A percentile compares a stretch with the other conserved stretches of the same genome.
These are phyloP conservation scores for Ganoderma leucocontextum DNA, from an alignment of 1,284 basidiomycete species.

Conservation along the genomic window DNA sequence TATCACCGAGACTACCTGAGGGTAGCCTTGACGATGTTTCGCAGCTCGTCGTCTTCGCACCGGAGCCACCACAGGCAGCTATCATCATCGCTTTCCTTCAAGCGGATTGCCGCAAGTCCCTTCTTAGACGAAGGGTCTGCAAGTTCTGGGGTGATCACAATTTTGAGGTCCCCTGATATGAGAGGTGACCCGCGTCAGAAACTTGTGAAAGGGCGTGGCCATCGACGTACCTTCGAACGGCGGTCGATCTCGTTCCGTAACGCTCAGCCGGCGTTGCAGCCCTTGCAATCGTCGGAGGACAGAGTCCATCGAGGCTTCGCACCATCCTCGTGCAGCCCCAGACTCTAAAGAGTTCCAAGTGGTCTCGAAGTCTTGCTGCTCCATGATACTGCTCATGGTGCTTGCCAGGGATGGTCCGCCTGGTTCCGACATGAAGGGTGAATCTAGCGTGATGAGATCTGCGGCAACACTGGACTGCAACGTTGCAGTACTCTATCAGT, in stretches of 20 bases:
- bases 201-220: neutral
- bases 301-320: slow-evolving; percentile 58
- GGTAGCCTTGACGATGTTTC: slow-evolving; percentile 35
- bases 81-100: slow-evolving; percentile 72
- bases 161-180: slow-evolving; percentile 66
- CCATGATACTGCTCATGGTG: slow-evolving; percentile 29
- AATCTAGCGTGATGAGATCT: slow-evolving; percentile 76
- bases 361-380: slow-evolving; percentile 56
- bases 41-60: slow-evolving; percentile 51
- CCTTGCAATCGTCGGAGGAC: slow-evolving; percentile 61
- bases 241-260: slow-evolving; percentile 58
- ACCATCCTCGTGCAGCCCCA: slow-evolving; percentile 69
- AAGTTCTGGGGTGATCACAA: slow-evolving; percentile 50
- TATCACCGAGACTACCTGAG: slow-evolving; percentile 11
- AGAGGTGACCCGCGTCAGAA: neutral
- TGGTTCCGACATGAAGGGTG: slow-evolving; percentile 65
- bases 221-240: slow-evolving; percentile 64
- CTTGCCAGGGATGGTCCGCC: slow-evolving; percentile 28
- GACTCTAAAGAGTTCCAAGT: slow-evolving; percentile 62
- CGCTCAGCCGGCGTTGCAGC: slow-evolving; percentile 54
- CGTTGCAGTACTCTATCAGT: neutral
- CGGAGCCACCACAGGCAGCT: slow-evolving; percentile 78
- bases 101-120: slow-evolving; percentile 54
- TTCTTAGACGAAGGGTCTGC: slow-evolving; percentile 22
- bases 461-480: slow-evolving; percentile 36